Evolutionary conservation across 176 grass and related monocot genomes (phyloP), one percentile per base, ranked within the genome.

Genomic region (Hordeum marinum): DNA sequence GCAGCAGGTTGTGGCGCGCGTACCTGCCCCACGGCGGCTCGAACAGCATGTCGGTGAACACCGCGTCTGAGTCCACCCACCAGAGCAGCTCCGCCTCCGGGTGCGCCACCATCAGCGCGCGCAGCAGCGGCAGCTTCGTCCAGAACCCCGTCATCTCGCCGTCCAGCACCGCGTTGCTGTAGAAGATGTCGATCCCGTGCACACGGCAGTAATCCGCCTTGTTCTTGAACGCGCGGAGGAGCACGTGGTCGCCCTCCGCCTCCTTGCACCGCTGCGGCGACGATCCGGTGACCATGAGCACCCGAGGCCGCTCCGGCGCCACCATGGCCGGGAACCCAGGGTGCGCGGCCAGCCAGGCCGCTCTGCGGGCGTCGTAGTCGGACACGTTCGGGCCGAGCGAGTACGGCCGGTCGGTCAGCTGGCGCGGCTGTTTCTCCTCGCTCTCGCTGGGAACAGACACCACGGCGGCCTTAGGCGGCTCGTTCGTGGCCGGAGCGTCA

Each of bases 1-100:
- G 24, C 12, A 94, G 57, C n/a, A 98, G 91, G 77, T 95, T 94
- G 89, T 98, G 92, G 11, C 23, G 34, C 40, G 46, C 50, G 85
- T 98, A 98, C 72, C 58, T 82, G 9, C 57, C 71, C 84, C 93
- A 89, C 73, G 93, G 96, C 66, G 88, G 86, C 85, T 98, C 91
- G 83, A 92, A 98, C 76, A 92, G 78, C 96, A 98, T 95, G 87
- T 98, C 93, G n/a, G 96, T 98, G 85, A 95, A 94, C 63, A 90
- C 55, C 29, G 65, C 96, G 63, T 98, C 96, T 76, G 92, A 95
- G 86, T 98, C 93, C 85, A 85, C 91, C 96, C 96, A 98, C 96
- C 96, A 98, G 39, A 98, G 57, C 57, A 94, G 80, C 89, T 98
- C 96, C n/a, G 79, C 25, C 91, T 95, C 96, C 23, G 91, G 93